Evolutionary conservation across 208 protist genomes (phyloP).

Genomic region (Naegleria fowleri): DNA sequence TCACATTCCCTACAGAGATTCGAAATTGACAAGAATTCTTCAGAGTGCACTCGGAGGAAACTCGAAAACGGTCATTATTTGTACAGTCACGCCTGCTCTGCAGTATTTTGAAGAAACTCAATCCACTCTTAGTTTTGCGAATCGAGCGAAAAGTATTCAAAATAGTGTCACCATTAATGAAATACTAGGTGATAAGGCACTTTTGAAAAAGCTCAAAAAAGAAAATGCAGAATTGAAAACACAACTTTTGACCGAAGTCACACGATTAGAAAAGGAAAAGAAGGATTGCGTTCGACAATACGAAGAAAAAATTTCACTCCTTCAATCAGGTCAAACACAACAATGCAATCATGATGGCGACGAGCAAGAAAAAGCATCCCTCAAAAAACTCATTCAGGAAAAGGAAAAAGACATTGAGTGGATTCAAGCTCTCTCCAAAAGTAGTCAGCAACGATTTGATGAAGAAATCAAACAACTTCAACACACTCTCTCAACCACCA

Average conservation of each 20-base stretch:
- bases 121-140: slow-evolving; percentile 75
- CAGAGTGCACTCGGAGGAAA: slow-evolving; percentile 80
- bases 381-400: background rate
- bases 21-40: slow-evolving; percentile 85
- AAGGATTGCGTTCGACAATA: background rate
- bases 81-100: slow-evolving; percentile 72
- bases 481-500: background rate
- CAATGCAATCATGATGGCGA: background rate
- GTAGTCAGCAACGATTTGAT: background rate
- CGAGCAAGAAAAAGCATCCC: background rate
- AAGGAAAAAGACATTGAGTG: background rate
- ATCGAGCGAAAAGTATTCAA: slow-evolving; percentile 83
- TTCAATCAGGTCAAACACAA: background rate
- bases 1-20: slow-evolving; percentile 63
- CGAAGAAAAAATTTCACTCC: background rate
- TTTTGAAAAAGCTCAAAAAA: slow-evolving; percentile 68
- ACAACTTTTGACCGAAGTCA: background rate
- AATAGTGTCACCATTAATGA: slow-evolving; percentile 78
- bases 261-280: background rate
- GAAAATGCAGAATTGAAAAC: slow-evolving; percentile 1
- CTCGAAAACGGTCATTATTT: slow-evolving; percentile 75
- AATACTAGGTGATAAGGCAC: slow-evolving; percentile 74
- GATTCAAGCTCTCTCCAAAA: background rate
- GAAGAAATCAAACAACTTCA: no score
- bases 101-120: slow-evolving; percentile 62